A percentile compares a stretch with the other conserved stretches of the same genome.
These are phyloP conservation scores for Leishmania mexicana DNA, from an alignment of 208 protist species.

Conservation along the genomic window DNA sequence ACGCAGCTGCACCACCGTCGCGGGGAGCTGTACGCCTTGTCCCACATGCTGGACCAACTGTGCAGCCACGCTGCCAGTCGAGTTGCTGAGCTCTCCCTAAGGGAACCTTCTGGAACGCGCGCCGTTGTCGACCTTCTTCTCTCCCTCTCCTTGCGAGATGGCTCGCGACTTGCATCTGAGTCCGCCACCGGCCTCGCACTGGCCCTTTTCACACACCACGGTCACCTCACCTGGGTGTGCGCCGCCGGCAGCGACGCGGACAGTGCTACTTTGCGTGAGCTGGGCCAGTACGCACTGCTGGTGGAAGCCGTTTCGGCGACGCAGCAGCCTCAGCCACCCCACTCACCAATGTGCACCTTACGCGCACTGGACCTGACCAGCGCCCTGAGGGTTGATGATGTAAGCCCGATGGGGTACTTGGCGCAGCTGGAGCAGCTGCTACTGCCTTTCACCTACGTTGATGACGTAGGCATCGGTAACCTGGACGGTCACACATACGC, in stretches of 20 bases:
- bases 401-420: constrained; percentile 45
- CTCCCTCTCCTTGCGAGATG: constrained; percentile 11
- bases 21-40: background rate
- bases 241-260: constrained; percentile 42
- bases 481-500: constrained; percentile 44
- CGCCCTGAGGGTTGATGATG: constrained; percentile 32
- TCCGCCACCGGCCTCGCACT: constrained; percentile 36
- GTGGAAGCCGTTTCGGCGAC: constrained; percentile 18
- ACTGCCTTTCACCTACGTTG: constrained; percentile 44
- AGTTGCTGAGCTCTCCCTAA: background rate
- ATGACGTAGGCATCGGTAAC: constrained; percentile 29
- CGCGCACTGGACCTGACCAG: constrained; percentile 54
- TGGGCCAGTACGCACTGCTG: constrained; percentile 46
- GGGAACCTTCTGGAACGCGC: background rate
- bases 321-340: background rate
- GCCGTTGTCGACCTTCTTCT: constrained; percentile 21
- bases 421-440: constrained; percentile 53
- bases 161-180: background rate
- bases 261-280: constrained; percentile 37
- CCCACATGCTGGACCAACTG: constrained; percentile 6
- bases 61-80: background rate
- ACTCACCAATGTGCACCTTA: constrained; percentile 26
- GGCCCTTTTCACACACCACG: constrained; percentile 31
- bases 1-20: constrained; percentile 24
- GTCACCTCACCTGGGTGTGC: constrained; percentile 34